These are phyloP conservation scores for Nakazawaea wickerhamii DNA, from an alignment of 805 yeast genomes.

Conservation along the genomic window DNA sequence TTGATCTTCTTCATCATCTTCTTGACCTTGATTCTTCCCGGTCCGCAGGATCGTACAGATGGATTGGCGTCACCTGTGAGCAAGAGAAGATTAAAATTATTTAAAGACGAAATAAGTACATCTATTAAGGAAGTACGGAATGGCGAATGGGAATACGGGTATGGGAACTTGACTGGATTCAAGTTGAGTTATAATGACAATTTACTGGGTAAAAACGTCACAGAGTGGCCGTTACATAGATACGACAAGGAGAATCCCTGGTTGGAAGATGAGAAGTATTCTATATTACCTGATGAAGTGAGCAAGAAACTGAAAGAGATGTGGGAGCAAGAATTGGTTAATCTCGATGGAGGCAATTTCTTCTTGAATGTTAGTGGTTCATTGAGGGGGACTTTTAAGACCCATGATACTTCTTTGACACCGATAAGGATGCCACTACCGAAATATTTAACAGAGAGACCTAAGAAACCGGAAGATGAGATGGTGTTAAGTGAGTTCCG, in stretches of 20 bases:
- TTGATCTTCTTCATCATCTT: conserved; percentile 29
- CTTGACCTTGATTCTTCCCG: conserved; percentile 36
- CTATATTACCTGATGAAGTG: conserved; percentile 57
- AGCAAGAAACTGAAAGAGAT: conserved; percentile 41
- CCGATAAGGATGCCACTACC: conserved; percentile 28
- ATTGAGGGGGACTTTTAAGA: conserved; percentile 36
- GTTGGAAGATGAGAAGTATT: conserved; percentile 43
- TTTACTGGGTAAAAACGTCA: conserved; percentile 34
- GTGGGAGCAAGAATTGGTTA: conserved; percentile 34
- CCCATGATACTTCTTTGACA: conserved; percentile 15
- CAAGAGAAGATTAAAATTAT: conserved; percentile 25
- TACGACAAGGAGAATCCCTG: conserved; percentile 29
- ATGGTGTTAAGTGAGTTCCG: conserved; percentile 1
- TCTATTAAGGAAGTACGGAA: conserved; percentile 31
- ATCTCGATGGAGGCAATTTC: conserved; percentile 16
- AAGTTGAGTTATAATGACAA: conserved; percentile 59
- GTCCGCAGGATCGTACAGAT: conserved; percentile 17
- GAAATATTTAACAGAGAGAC: conserved; percentile 18
- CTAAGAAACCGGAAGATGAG: conserved; percentile 1
- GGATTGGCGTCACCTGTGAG: conserved; percentile 14
- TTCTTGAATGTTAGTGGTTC: conserved; percentile 46
- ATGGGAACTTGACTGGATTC: conserved; percentile 72
- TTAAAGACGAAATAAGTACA: conserved; percentile 28
- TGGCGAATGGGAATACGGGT: conserved; percentile 44
- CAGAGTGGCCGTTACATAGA: conserved; percentile 52